Percentiles rank a stretch among this genome's conserved stretches.
Evolutionary conservation across 208 protist species (phyloP).

Genomic region (Trypanosoma grayi): DNA sequence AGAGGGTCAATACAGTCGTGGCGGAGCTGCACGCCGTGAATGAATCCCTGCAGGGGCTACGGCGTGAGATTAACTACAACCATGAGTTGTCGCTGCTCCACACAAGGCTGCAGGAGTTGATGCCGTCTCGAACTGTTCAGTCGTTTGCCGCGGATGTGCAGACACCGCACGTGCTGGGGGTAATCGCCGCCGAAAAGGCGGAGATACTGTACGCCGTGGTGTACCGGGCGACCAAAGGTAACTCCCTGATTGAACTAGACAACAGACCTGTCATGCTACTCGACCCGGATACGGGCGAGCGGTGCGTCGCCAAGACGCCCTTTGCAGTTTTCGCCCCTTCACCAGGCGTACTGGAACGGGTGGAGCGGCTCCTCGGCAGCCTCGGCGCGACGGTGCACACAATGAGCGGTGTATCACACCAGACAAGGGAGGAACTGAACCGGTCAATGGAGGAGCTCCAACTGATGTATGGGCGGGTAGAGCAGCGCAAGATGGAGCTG

Average conservation of each 20-base stretch:
- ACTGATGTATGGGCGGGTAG: constrained; percentile 20
- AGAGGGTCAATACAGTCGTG: constrained; percentile 24
- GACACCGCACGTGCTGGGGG: constrained; percentile 23
- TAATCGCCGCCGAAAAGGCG: constrained; percentile 15
- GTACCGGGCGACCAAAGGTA: constrained; percentile 91
- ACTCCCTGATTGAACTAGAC: constrained; percentile 52
- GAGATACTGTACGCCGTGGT: constrained; percentile 78
- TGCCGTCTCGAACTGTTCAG: constrained; percentile 2
- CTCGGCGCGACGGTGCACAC: constrained; percentile 89
- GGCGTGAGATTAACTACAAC: constrained; percentile 52
- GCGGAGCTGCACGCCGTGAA: constrained; percentile 39
- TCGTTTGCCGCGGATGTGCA: not conserved
- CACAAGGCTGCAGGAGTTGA: constrained; percentile 1
- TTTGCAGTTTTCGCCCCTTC: constrained; percentile 93
- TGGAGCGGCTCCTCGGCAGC: constrained; percentile 87
- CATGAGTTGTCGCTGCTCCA: constrained; percentile 25
- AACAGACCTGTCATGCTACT: constrained; percentile 62
- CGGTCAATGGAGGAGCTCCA: not conserved
- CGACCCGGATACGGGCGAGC: constrained; percentile 38
- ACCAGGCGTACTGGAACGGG: constrained; percentile 48
- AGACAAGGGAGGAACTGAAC: constrained; percentile 14
- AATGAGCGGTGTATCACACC: constrained; percentile 46
- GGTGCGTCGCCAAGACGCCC: constrained; percentile 53
- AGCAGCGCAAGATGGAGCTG: constrained; percentile 37
- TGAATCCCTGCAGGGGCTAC: constrained; percentile 37